A percentile compares a stretch with the other conserved stretches of the same genome.
Evolutionary conservation across 306 rosid genomes (phyloP).

Genomic region (Calophaca sinica): DNA sequence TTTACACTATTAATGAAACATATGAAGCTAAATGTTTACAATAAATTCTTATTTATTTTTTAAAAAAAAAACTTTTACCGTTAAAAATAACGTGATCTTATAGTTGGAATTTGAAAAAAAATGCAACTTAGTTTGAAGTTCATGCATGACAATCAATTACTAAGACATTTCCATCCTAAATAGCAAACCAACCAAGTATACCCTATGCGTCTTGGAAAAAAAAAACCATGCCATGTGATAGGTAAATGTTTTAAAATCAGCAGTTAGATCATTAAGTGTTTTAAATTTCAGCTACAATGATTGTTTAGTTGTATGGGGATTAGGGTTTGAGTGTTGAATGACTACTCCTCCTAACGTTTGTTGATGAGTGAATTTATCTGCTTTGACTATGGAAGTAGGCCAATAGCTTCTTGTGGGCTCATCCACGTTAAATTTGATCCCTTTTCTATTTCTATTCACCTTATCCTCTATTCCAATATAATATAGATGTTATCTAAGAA

Average conservation of each 20-base stretch:
- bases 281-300: no score
- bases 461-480: no score
- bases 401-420: not conserved
- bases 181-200: not conserved
- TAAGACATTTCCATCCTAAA: not conserved
- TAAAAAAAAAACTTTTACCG: not conserved
- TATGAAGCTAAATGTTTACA: not conserved
- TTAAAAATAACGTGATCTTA: not conserved
- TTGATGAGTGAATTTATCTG: slow-evolving; percentile 1
- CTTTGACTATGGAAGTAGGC: not conserved
- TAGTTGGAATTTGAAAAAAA: not conserved
- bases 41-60: not conserved
- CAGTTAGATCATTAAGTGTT: not conserved
- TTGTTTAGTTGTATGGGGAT: not conserved
- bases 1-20: no score
- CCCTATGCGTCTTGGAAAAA: not conserved
- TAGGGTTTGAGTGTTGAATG: not conserved
- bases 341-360: not conserved
- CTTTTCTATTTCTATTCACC: not conserved
- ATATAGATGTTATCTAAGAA: no score
- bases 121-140: not conserved
- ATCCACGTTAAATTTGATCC: not conserved
- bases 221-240: not conserved
- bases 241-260: not conserved
- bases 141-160: not conserved